Conservation (phyloP, 129 eudicot genomes). For the Scalesia atractyloides region DNA sequence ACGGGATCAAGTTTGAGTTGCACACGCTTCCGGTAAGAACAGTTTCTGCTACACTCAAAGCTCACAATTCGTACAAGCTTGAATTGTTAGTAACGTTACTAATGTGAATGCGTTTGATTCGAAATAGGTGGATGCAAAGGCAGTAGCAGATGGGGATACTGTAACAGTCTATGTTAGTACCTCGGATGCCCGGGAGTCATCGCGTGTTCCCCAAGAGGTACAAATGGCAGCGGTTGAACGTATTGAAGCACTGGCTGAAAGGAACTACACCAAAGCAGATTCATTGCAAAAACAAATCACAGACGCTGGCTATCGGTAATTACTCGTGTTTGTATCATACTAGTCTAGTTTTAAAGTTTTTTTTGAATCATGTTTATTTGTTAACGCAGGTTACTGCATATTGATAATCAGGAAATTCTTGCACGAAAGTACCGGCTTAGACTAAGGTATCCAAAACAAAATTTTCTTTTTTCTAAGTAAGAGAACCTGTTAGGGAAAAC, state of each 20-base stretch:
- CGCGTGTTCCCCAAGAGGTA: conserved; percentile 65
- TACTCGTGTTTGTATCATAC: background rate
- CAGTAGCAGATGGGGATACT: conserved; percentile 92
- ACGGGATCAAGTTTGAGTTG: conserved; percentile 70
- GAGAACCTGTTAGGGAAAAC: too few species aligned
- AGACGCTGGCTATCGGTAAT: conserved; percentile 64
- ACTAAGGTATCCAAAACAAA: conserved; percentile 53
- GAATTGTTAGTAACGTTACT: background rate
- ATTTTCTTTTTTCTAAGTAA: background rate
- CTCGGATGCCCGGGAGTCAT: conserved; percentile 53
- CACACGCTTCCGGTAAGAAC: conserved; percentile 73
- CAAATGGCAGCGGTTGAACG: conserved; percentile 58
- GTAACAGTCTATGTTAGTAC: conserved; percentile 74
- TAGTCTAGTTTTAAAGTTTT: background rate
- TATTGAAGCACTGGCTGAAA: conserved; percentile 59
- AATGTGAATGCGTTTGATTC: conserved; percentile 6
- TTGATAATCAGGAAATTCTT: conserved; percentile 63
- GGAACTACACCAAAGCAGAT: conserved; percentile 63
- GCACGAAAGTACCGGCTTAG: conserved; percentile 79
- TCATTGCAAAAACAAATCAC: conserved; percentile 53
- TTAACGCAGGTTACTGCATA: conserved; percentile 49
- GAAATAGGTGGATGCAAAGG: conserved; percentile 66
- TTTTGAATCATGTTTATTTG: background rate
- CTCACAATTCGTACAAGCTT: background rate
- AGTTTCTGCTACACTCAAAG: background rate